These are phyloP conservation scores for Volvox africanus DNA, from an alignment of 139 green algal species.

Conservation along the genomic window DNA sequence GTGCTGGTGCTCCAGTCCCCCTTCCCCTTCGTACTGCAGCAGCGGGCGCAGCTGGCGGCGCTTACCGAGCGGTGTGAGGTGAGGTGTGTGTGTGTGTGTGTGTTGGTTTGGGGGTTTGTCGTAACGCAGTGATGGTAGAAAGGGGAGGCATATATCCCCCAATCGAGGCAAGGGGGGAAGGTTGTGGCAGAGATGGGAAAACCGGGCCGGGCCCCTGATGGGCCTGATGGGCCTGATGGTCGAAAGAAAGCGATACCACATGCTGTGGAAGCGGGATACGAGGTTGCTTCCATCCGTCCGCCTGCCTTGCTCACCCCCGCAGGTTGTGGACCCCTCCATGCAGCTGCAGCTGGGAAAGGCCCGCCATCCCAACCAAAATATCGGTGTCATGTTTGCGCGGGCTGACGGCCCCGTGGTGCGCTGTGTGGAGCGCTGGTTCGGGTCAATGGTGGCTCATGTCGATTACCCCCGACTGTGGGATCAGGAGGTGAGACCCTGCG, in stretches of 20 bases:
- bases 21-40: neutral
- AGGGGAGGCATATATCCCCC: no score
- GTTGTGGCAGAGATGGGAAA: no score
- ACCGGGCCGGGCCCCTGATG: no score
- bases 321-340: slow-evolving; percentile 20
- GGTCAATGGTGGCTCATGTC: neutral
- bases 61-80: slow-evolving; percentile 31
- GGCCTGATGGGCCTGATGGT: no score
- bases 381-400: neutral
- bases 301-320: neutral
- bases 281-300: no score
- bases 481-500: slow-evolving; percentile 16
- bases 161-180: no score
- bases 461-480: slow-evolving; percentile 20
- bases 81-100: no score
- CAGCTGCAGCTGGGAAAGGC: neutral
- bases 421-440: slow-evolving; percentile 33
- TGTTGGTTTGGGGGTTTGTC: no score
- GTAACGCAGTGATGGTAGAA: no score
- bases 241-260: no score
- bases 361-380: neutral
- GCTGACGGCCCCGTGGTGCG: slow-evolving; percentile 7
- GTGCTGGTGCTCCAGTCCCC: slow-evolving; percentile 31
- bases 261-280: no score
- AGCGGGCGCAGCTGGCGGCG: slow-evolving; percentile 8